Percentiles rank a stretch among this genome's conserved stretches.
phyloP scores from a whole-genome alignment of 2,329 filamentous ascomycete genomes.

The Cladophialophora exuberans region DNA sequence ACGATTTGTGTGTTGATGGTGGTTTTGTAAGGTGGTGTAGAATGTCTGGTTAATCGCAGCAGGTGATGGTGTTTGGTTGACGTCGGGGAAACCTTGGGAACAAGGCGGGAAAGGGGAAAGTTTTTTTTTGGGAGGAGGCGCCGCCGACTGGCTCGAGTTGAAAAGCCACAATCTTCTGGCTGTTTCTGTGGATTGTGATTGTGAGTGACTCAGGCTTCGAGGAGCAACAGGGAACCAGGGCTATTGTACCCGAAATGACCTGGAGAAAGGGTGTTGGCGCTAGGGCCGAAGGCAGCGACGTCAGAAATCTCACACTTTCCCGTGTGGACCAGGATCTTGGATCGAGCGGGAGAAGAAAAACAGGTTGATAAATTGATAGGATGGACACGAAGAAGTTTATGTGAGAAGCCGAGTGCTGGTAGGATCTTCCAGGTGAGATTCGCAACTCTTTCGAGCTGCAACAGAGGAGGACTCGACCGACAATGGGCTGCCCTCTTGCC shows the following conservation, averaged over 20 bases:
- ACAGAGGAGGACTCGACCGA: not conserved
- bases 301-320: conserved; percentile 6
- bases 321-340: conserved; percentile 5
- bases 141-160: conserved; percentile 3
- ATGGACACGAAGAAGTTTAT: not conserved
- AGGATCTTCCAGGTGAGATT: not conserved
- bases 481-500: not conserved
- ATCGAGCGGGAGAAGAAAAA: not conserved
- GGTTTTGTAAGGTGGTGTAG: no score
- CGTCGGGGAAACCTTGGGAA: conserved; percentile 8
- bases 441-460: not conserved
- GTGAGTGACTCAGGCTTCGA: conserved; percentile 5
- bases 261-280: conserved; percentile 16
- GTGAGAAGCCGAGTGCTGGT: not conserved
- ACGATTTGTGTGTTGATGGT: no score
- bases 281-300: conserved; percentile 14
- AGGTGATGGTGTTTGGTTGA: not conserved
- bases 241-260: conserved; percentile 11
- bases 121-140: not conserved
- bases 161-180: no score
- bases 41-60: not conserved
- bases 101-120: not conserved
- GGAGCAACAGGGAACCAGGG: conserved; percentile 20
- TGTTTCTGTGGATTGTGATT: not conserved
- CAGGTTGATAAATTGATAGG: not conserved